phyloP scores from a whole-genome alignment of 1,284 basidiomycete species.

The Moniliella sp. region DNA sequence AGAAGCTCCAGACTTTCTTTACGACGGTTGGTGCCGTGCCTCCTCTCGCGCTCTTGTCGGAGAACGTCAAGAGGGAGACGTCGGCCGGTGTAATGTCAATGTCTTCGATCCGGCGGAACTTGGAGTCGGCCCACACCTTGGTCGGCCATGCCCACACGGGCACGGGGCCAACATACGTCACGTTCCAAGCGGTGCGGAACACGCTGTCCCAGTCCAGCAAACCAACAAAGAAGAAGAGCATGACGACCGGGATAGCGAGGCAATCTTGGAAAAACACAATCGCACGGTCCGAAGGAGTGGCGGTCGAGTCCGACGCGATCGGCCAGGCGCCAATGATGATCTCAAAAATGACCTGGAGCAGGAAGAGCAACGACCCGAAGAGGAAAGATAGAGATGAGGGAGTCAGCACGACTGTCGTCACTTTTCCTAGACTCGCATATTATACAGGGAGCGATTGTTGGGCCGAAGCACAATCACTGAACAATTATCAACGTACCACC shows the following conservation, averaged over 20 bases:
- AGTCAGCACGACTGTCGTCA: slow-evolving; percentile 34
- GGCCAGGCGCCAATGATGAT: slow-evolving; percentile 21
- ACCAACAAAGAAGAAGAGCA: slow-evolving; percentile 4
- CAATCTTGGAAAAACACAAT: slow-evolving; percentile 38
- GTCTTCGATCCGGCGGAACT: slow-evolving; percentile 12
- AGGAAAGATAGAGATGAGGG: slow-evolving; percentile 23
- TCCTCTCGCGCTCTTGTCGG: slow-evolving; percentile 24
- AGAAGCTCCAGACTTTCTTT: too few relatives aligned
- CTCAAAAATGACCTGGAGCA: slow-evolving; percentile 21
- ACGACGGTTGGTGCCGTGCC: slow-evolving; percentile 7
- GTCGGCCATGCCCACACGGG: slow-evolving; percentile 3
- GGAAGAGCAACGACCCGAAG: slow-evolving; percentile 33
- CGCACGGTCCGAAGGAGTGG: slow-evolving; percentile 22
- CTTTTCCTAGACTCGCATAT: too few relatives aligned
- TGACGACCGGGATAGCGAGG: slow-evolving; percentile 30
- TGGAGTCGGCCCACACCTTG: not conserved
- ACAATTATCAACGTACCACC: too few relatives aligned
- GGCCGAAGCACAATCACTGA: too few relatives aligned
- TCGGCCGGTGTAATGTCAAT: slow-evolving; percentile 29
- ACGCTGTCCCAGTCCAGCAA: slow-evolving; percentile 13
- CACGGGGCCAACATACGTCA: too few relatives aligned
- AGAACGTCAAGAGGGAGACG: slow-evolving; percentile 17
- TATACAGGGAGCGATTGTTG: too few relatives aligned
- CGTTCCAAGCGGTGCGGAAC: slow-evolving; percentile 5
- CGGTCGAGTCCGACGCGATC: slow-evolving; percentile 19